Evolutionary conservation across 2,329 filamentous ascomycete genomes (phyloP).

Genomic region (Curvularia sp.): DNA sequence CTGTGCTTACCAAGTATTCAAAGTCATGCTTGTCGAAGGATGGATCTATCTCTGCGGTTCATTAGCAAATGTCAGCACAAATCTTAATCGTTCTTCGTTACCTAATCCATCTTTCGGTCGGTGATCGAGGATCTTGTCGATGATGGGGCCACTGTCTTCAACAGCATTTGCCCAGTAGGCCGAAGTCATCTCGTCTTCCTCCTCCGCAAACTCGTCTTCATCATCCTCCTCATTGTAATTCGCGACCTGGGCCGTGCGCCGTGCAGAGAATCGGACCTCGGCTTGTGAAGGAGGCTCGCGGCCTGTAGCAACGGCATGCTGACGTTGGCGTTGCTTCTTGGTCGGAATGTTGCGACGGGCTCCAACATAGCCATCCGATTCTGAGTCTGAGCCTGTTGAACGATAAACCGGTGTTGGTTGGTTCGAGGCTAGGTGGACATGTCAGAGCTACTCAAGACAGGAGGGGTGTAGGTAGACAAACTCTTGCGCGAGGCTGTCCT

Average conservation of each 20-base stretch:
- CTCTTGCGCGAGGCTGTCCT: conserved; percentile 69
- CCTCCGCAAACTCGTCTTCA: conserved; percentile 63
- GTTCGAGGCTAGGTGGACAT: conserved; percentile 62
- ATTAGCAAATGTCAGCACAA: conserved; percentile 27
- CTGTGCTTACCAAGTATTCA: conserved; percentile 69
- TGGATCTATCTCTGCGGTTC: conserved; percentile 44
- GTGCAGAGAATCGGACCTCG: conserved; percentile 90
- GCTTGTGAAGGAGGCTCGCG: conserved; percentile 68
- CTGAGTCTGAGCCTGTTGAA: conserved; percentile 69
- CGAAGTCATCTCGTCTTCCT: conserved; percentile 69
- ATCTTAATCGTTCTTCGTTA: conserved; percentile 28
- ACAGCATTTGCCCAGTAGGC: conserved; percentile 73
- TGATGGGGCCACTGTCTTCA: conserved; percentile 81
- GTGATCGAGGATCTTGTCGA: conserved; percentile 91
- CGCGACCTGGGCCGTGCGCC: conserved; percentile 77
- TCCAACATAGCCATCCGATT: conserved; percentile 75
- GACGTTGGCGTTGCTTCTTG: conserved; percentile 78
- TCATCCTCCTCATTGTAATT: conserved; percentile 72
- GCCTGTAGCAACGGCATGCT: conserved; percentile 69
- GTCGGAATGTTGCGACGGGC: conserved; percentile 70
- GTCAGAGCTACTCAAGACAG: conserved; percentile 47
- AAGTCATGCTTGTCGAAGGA: conserved; percentile 73
- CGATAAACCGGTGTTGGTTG: conserved; percentile 58
- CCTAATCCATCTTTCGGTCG: conserved; percentile 71
- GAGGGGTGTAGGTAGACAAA: conserved; percentile 52